Base-by-base conservation (phyloP, 2,329 filamentous ascomycete species). In the Fusarium pseudocircinatum region DNA sequence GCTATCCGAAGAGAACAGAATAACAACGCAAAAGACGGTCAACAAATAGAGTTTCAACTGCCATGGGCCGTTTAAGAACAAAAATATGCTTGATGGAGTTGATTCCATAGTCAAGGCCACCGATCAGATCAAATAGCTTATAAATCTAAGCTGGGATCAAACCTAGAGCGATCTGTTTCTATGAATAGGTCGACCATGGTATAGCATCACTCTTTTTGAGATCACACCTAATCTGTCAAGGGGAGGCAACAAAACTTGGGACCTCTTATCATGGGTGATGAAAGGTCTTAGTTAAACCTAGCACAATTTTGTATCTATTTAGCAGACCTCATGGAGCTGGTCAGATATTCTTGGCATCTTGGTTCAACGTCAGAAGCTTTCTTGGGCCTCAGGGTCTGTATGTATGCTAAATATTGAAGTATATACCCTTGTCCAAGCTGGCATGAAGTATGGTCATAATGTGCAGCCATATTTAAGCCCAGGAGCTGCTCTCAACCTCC, bases 21-120 rank as follows among this genome's bases (percentile, higher is more conserved):
- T n/a, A 57, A 56, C 39, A 43, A 30, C 65, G 34, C 42, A 67
- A 73, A 73, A 70, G 70, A 73, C 70, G 66, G 69, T 73, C 67
- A 70, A 37, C 36, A 57, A 49, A 37, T 52, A 42, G 32, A 54
- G 46, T 32, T 54, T 39, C 32, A 50, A 24, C 56, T 52, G 34
- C 16, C 20, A 57, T 37, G 26, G n/a, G 14, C 24, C 12, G 7
- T 50, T 59, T 30, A n/a, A 60, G 34, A n/a, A 39, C 22, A 30
- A 24, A 32, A 11, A n/a, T 32, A 53, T 39, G 32, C 24, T 50
- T 28, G 42, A 36, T 26, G 18, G 32, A 36, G 9, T 52, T 52
- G 49, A 50, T 59, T 37, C 56, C 32, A 37, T 58, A 58, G 20
- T 16, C 20, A 36, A 32, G 14, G 18, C 16, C 30, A 22, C 54